Conservation (phyloP, 2,329 filamentous ascomycete genomes). For the Tolypocladium tropicale region DNA sequence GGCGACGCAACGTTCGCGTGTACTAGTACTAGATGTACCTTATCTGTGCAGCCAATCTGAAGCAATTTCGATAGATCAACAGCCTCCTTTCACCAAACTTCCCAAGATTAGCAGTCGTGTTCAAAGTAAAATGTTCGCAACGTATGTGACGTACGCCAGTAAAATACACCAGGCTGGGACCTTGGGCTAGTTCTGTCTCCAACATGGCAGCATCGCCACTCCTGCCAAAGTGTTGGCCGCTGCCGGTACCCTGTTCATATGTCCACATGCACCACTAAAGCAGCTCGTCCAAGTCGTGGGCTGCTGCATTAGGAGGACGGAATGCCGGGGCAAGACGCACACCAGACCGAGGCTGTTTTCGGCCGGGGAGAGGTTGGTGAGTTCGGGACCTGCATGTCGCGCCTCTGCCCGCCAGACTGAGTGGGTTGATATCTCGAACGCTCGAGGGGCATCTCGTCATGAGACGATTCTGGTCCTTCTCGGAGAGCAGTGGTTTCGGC, state of each 20-base stretch:
- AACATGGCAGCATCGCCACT: not conserved
- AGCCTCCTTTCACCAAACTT: too few relatives aligned
- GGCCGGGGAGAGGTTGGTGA: not conserved
- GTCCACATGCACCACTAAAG: not conserved
- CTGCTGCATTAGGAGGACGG: not conserved
- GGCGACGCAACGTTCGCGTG: not conserved
- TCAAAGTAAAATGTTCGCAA: too few relatives aligned
- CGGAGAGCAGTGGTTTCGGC: slow-evolving; percentile 7
- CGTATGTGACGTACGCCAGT: not conserved
- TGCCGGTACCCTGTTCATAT: not conserved
- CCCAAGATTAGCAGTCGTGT: too few relatives aligned
- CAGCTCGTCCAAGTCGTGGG: slow-evolving; percentile 1
- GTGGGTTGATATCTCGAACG: not conserved
- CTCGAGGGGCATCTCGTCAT: slow-evolving; percentile 7
- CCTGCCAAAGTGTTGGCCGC: not conserved
- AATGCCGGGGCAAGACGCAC: not conserved
- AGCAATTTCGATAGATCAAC: not conserved
- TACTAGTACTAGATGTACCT: not conserved
- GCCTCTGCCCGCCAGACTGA: not conserved
- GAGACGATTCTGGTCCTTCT: slow-evolving; percentile 18
- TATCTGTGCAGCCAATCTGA: not conserved
- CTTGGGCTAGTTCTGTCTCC: too few relatives aligned
- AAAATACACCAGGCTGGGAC: too few relatives aligned
- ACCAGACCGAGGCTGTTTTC: not conserved
- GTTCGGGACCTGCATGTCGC: not conserved